Percentiles rank a stretch among this genome's conserved stretches.
phyloP scores from a whole-genome alignment of 2,329 filamentous ascomycete species.

The Paraphoma sp. region DNA sequence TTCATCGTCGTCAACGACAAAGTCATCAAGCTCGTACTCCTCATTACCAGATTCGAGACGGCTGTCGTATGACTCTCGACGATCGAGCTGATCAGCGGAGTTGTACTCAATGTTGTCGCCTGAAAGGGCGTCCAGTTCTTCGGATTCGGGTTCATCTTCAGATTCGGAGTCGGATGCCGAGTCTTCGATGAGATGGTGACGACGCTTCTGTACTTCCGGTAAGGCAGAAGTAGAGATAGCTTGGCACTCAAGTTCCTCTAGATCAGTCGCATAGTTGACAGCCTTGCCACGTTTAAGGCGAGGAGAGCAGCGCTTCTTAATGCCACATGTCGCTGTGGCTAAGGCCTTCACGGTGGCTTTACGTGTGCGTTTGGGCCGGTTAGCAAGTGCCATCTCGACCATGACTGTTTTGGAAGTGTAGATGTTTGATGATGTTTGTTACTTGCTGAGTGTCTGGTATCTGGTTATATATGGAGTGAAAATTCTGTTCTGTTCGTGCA shows the following conservation, averaged over 20 bases:
- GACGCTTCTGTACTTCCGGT: background rate
- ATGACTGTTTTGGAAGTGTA: background rate
- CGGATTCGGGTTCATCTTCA: background rate
- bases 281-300: background rate
- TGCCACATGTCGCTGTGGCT: background rate
- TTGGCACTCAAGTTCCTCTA: background rate
- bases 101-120: conserved; percentile 10
- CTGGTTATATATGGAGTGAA: background rate
- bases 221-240: background rate
- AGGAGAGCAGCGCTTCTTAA: background rate
- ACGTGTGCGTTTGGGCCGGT: background rate
- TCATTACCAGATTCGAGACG: conserved; percentile 14
- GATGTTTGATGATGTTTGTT: background rate
- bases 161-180: background rate
- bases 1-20: conserved; percentile 15
- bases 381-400: background rate
- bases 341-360: background rate
- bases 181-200: background rate
- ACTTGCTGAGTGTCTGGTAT: background rate
- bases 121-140: conserved; percentile 7
- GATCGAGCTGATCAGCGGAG: conserved; percentile 2
- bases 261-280: background rate
- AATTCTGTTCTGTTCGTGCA: background rate
- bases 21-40: conserved; percentile 17
- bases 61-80: conserved; percentile 11